Percentiles rank a stretch among this genome's conserved stretches.
phyloP scores from a whole-genome alignment of 306 rosid species.

The Medicago truncatula region MtrunA17r5.0-ANR NC_053045.1:2360501-2361000 shows the following conservation, averaged over 20 bases:
- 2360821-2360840: neutral
- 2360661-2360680: conserved; percentile 16
- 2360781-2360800: neutral
- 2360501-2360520: conserved; percentile 48
- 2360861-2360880: neutral
- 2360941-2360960: neutral
- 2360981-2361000: neutral
- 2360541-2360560: neutral
- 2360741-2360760: neutral
- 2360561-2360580: conserved; percentile 22
- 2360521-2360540: conserved; percentile 20
- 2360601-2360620: conserved; percentile 12
- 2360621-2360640: neutral
- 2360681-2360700: conserved; percentile 1
- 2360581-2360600: conserved; percentile 22
- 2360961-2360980: neutral
- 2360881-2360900: neutral
- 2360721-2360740: neutral
- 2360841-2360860: neutral
- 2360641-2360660: neutral
- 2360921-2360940: conserved; percentile 1
- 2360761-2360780: neutral
- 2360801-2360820: conserved; percentile 2
- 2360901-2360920: conserved; percentile 2
- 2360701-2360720: conserved; percentile 1